Conservation (phyloP, 805 yeast species). For the Ogataea neopini region DNA sequence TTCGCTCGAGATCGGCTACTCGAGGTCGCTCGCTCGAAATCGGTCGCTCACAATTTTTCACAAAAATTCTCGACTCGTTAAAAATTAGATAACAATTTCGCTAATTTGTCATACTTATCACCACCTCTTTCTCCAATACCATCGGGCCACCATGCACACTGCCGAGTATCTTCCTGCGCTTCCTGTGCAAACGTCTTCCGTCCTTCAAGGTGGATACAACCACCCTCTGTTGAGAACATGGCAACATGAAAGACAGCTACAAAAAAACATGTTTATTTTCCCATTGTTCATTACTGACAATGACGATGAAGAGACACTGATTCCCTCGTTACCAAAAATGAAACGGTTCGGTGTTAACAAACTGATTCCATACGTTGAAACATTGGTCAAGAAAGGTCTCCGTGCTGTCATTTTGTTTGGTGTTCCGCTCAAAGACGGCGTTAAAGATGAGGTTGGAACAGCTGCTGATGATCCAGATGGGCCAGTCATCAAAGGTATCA, state of each 20-base stretch:
- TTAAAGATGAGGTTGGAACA: conserved; percentile 79
- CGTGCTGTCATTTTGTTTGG: conserved; percentile 89
- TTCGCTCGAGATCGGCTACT: too few species aligned
- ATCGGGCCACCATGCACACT: not conserved
- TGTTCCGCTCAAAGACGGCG: conserved; percentile 74
- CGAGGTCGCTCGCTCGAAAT: too few species aligned
- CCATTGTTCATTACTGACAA: conserved; percentile 85
- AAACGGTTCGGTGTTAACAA: conserved; percentile 83
- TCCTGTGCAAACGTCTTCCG: conserved; percentile 65
- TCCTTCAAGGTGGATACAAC: conserved; percentile 92
- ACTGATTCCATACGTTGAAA: conserved; percentile 67
- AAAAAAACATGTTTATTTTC: conserved; percentile 87
- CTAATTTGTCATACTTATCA: not conserved
- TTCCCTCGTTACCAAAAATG: conserved; percentile 84
- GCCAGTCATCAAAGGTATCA: conserved; percentile 84
- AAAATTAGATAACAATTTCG: too few species aligned
- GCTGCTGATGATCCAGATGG: conserved; percentile 96
- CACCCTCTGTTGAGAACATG: conserved; percentile 87
- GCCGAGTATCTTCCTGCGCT: conserved; percentile 67
- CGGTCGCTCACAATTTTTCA: not conserved
- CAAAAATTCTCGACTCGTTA: too few species aligned
- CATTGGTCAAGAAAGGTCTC: conserved; percentile 78
- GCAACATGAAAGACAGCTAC: conserved; percentile 84
- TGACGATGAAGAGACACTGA: conserved; percentile 74
- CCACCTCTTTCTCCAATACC: too few species aligned